Conservation (phyloP, 2,329 filamentous ascomycete species). For the Penicillium sp. region DNA sequence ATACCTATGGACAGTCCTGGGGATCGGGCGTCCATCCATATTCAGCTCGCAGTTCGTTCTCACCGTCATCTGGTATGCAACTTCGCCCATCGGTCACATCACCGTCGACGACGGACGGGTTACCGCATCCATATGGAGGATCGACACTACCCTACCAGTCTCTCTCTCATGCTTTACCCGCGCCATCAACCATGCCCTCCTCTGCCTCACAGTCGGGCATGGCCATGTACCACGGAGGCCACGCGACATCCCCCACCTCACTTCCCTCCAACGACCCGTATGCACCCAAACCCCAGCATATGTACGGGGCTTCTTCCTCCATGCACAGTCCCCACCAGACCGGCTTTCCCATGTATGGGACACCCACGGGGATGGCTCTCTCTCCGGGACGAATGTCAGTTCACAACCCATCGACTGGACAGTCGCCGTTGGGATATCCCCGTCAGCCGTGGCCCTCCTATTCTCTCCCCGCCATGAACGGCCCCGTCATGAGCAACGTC, state of each 20-base stretch:
- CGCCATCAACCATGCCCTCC: conserved; percentile 44
- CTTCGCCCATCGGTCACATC: conserved; percentile 53
- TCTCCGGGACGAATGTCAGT: conserved; percentile 54
- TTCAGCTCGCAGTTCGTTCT: conserved; percentile 53
- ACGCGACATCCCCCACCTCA: conserved; percentile 49
- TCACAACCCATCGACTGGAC: conserved; percentile 46
- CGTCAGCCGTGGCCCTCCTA: conserved; percentile 51
- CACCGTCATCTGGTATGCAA: conserved; percentile 53
- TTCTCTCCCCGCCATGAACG: conserved; percentile 59
- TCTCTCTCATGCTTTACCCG: conserved; percentile 43
- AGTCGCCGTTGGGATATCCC: conserved; percentile 34
- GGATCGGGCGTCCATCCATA: conserved; percentile 41
- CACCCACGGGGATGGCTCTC: conserved; percentile 43
- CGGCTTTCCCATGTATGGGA: conserved; percentile 41
- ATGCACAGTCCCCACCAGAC: conserved; percentile 51
- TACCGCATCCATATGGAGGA: conserved; percentile 66
- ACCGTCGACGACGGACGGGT: conserved; percentile 58
- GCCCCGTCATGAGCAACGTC: conserved; percentile 73
- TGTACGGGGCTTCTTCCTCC: conserved; percentile 39
- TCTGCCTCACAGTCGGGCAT: conserved; percentile 44
- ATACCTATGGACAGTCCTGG: conserved; percentile 53
- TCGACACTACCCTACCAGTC: conserved; percentile 56
- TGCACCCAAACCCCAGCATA: conserved; percentile 50
- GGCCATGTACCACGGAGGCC: conserved; percentile 31
- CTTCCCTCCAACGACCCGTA: conserved; percentile 58